These are phyloP conservation scores for Trichosporon asahii DNA, from an alignment of 1,284 basidiomycete species.

Conservation along the genomic window DNA sequence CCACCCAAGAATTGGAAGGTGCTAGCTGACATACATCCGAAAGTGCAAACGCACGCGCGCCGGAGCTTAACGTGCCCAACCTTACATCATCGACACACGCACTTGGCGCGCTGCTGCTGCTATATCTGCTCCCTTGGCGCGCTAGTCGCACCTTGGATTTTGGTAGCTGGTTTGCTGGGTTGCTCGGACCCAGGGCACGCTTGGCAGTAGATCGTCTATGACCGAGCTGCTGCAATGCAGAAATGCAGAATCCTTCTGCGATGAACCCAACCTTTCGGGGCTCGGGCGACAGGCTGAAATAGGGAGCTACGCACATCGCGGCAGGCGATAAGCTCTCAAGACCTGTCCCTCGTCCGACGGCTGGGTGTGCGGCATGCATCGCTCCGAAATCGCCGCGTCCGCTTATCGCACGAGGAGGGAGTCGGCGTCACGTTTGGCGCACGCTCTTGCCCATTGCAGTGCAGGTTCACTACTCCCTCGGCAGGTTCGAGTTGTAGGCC, in stretches of 20 bases:
- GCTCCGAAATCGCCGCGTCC: no score
- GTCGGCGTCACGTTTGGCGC: neutral
- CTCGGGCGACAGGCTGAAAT: neutral
- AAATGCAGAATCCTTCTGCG: no score
- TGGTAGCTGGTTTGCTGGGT: no score
- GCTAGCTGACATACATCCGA: neutral
- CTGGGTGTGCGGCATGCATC: neutral
- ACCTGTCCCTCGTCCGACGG: no score
- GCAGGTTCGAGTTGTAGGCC: conserved; percentile 3
- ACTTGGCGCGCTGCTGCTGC: no score
- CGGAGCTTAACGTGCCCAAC: neutral
- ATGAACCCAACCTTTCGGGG: neutral
- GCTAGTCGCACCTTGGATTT: neutral
- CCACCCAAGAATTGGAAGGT: no score
- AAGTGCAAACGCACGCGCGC: neutral
- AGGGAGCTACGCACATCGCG: neutral
- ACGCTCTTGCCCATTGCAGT: neutral
- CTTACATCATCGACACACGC: neutral
- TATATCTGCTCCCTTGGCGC: neutral
- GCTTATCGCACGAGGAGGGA: no score
- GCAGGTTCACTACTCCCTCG: neutral
- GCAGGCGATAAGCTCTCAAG: no score
- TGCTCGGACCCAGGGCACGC: neutral
- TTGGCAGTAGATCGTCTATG: neutral
- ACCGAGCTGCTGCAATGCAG: neutral